Conservation (phyloP, 148 eudicot species). For the Rhododendron molle region DNA sequence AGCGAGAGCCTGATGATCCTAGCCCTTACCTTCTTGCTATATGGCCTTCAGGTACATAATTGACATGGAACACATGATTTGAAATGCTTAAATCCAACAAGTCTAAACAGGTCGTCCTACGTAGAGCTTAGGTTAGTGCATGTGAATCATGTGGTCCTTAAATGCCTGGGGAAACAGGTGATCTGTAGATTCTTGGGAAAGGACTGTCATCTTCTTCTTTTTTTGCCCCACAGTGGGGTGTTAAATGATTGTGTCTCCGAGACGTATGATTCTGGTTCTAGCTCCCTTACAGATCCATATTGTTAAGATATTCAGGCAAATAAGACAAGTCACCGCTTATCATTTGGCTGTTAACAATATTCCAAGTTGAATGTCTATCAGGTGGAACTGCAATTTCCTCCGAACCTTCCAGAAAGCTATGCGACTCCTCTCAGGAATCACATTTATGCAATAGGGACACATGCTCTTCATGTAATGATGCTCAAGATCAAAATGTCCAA, state of each 20-base stretch:
- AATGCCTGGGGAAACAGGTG: neutral
- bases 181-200: neutral
- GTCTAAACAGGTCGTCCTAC: slow-evolving; percentile 8
- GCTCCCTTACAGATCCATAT: neutral
- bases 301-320: neutral
- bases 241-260: neutral
- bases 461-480: slow-evolving; percentile 70
- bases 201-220: neutral
- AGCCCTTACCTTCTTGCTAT: slow-evolving; percentile 63
- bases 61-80: neutral
- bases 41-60: slow-evolving; percentile 62
- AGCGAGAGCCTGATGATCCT: slow-evolving; percentile 64
- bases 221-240: neutral
- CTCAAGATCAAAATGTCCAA: slow-evolving; percentile 65
- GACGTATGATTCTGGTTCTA: neutral
- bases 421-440: slow-evolving; percentile 50
- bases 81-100: neutral
- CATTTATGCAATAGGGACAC: slow-evolving; percentile 58
- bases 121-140: neutral
- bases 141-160: neutral
- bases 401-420: slow-evolving; percentile 65
- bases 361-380: slow-evolving; percentile 35
- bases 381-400: slow-evolving; percentile 86
- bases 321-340: neutral
- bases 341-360: slow-evolving; percentile 8